A percentile compares a stretch with the other conserved stretches of the same genome.
These are phyloP conservation scores for Mallotus repandus DNA, from an alignment of 441 rosid species.

Conservation along the genomic window DNA sequence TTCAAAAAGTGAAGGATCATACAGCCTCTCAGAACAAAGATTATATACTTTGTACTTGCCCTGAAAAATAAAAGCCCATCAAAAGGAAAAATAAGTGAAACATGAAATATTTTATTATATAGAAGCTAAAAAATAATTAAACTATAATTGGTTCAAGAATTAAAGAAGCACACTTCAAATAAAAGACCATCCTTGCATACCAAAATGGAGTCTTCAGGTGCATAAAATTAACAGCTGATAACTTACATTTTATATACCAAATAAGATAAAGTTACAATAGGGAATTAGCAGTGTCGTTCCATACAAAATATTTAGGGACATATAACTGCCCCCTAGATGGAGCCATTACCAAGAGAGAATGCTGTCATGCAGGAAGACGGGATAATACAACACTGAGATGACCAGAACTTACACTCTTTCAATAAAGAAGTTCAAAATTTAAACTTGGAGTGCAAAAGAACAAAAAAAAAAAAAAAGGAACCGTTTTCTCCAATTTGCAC, in stretches of 20 bases:
- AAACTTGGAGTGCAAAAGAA: slow-evolving; percentile 3
- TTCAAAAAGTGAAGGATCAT: slow-evolving; percentile 86
- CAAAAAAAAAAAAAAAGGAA: not conserved
- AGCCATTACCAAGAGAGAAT: not conserved
- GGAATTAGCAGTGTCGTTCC: not conserved
- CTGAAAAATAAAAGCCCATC: slow-evolving; percentile 39
- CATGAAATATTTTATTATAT: not conserved
- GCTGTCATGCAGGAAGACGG: not conserved
- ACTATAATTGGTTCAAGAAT: not conserved
- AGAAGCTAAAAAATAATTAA: not conserved
- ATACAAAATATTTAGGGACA: not conserved
- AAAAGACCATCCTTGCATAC: not conserved
- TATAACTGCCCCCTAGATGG: not conserved
- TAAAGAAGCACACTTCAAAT: slow-evolving; percentile 5
- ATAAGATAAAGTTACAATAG: not conserved
- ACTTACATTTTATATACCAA: not conserved
- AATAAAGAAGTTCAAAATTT: not conserved
- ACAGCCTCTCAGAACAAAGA: slow-evolving; percentile 92
- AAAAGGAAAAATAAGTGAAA: slow-evolving; percentile 4
- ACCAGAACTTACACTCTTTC: not conserved
- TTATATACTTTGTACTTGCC: slow-evolving; percentile 92
- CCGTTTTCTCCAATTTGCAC: not conserved
- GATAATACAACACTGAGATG: not conserved
- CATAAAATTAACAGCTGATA: not conserved
- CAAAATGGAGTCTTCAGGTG: not conserved